Percentiles rank a stretch among this genome's conserved stretches.
Conservation (phyloP, 2,329 filamentous ascomycete genomes). For the Hirsutella thompsonii region DNA sequence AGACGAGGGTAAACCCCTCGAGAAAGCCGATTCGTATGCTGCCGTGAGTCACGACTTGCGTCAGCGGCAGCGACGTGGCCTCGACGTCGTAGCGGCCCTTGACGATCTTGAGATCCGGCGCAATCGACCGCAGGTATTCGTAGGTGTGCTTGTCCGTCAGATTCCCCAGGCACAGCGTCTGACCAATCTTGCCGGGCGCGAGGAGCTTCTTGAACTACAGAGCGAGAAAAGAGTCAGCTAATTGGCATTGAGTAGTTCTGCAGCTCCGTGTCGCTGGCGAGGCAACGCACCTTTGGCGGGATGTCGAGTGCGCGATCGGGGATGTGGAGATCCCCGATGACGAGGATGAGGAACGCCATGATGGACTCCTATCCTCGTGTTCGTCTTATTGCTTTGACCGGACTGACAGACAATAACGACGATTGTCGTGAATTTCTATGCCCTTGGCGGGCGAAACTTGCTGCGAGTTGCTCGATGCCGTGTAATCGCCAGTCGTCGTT, state of each 20-base stretch:
- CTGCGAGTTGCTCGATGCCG: background rate
- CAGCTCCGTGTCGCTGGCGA: background rate
- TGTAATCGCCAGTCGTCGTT: background rate
- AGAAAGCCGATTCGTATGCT: conserved; percentile 53
- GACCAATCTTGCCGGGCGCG: conserved; percentile 70
- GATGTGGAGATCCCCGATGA: conserved; percentile 89
- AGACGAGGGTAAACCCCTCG: conserved; percentile 56
- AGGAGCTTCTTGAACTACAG: conserved; percentile 72
- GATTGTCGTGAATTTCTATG: conserved; percentile 5
- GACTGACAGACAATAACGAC: conserved; percentile 5
- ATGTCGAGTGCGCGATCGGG: conserved; percentile 86
- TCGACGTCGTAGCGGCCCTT: conserved; percentile 56
- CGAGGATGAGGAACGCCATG: conserved; percentile 80
- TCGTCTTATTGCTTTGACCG: background rate
- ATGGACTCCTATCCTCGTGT: background rate
- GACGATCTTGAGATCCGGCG: conserved; percentile 60
- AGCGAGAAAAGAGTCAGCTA: background rate
- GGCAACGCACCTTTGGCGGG: conserved; percentile 59
- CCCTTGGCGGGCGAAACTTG: conserved; percentile 2
- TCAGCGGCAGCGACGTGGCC: conserved; percentile 50
- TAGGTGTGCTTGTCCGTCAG: conserved; percentile 69
- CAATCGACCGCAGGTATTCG: conserved; percentile 64
- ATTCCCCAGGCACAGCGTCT: conserved; percentile 70
- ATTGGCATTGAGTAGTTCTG: background rate
- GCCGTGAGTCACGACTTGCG: conserved; percentile 54